Base-by-base conservation (phyloP, 805 yeast species). In the Starmerella kuoi region DNA sequence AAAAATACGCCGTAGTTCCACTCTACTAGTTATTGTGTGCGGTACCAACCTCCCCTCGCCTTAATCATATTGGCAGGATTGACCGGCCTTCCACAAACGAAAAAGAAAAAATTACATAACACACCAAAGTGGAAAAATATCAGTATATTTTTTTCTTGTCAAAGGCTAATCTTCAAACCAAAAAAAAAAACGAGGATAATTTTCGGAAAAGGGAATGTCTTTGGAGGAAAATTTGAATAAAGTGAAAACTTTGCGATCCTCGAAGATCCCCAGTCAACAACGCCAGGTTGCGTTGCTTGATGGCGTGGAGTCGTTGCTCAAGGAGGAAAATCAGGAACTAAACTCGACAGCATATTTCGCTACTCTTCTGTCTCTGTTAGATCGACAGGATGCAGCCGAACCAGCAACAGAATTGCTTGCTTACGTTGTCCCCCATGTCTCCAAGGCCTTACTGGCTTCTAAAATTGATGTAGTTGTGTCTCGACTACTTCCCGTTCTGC, bases 241-340 rank as follows among this genome's bases (percentile, higher is more conserved):
- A 20, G 46, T 48, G 21, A 37, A 51, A 8, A 32, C 33, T 1
- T 45, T 45, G 20, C 35, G 50, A 7, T 33, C 45, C 11, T 47
- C 53, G 4, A 50, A 55, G 42, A 51, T 51, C 20, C 51, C 52
- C 4, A 35, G 37, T 3, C 57, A 54, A 27, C 41, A 31, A 4
- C 50, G 47, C 55, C 67, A 83, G 49, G 94, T 95, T 7, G 63
- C 84, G 22, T 77, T 88, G 43, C 68, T 91, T 37, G 72, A 79
- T 19, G 94, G 96, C 3, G 87, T 91, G 37, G 99, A 91, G 59
- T 95, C 84, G 53, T 83, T 83, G 52, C 70, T 91, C 34, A 68
- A 70, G 34, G 85, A 77, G 49, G 82, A 79, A 52, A 56, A 55
- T 39, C 67, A 69, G 34, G 69, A 70, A 36, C 77, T 95, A 22